phyloP scores from a whole-genome alignment of 1,284 basidiomycete genomes.

The Exobasidium rhododendri region DNA sequence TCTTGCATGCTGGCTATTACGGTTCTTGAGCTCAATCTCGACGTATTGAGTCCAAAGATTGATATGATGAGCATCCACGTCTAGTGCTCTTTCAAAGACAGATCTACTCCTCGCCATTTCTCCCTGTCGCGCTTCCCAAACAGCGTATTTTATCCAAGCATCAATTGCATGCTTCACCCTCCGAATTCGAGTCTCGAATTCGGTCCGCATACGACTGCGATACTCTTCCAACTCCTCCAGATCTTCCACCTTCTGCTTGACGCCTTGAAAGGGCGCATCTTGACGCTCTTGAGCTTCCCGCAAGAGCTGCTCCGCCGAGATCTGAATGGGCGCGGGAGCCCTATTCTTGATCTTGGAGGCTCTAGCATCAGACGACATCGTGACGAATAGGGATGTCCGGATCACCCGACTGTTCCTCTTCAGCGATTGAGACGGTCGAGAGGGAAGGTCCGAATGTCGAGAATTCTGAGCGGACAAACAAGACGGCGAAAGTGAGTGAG shows the following conservation, averaged over 20 bases:
- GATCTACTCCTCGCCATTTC: constrained; percentile 70
- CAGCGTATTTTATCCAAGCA: constrained; percentile 65
- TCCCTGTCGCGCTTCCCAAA: constrained; percentile 87
- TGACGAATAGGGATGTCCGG: background rate
- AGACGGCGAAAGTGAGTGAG: too few relatives aligned
- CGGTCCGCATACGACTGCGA: constrained; percentile 86
- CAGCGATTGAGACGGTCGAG: background rate
- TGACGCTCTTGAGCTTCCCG: constrained; percentile 97
- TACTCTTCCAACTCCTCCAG: constrained; percentile 96
- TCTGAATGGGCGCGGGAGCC: constrained; percentile 88
- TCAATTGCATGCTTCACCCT: constrained; percentile 23
- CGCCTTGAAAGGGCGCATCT: constrained; percentile 72
- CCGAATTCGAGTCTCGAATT: constrained; percentile 92
- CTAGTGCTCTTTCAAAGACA: constrained; percentile 92
- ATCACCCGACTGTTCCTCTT: too few relatives aligned
- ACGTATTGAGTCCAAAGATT: constrained; percentile 93
- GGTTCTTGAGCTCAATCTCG: constrained; percentile 96
- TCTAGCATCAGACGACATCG: constrained; percentile 11
- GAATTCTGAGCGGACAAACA: too few relatives aligned
- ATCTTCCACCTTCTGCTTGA: constrained; percentile 69
- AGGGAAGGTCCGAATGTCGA: background rate
- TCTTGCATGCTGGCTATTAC: constrained; percentile 92
- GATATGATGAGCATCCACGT: constrained; percentile 83
- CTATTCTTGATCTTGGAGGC: constrained; percentile 78
- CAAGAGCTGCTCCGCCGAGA: constrained; percentile 94